A percentile compares a stretch with the other conserved stretches of the same genome.
Conservation (phyloP, 2,329 filamentous ascomycete genomes). For the Mollisiaceae sp. region DNA sequence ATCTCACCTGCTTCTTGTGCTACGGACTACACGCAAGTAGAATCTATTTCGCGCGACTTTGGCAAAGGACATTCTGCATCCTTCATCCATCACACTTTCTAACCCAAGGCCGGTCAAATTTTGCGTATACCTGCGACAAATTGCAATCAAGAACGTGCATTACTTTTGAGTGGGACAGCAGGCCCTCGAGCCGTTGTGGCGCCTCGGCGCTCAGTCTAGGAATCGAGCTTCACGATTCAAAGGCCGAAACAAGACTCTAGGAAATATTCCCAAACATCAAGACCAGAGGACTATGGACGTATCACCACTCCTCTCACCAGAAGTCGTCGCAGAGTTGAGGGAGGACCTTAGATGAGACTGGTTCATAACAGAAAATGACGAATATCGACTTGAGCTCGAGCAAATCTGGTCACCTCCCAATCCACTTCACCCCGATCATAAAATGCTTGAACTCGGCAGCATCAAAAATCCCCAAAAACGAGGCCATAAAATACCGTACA, state of each 20-base stretch:
- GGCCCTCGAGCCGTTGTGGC: slow-evolving; percentile 22
- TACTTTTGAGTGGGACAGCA: slow-evolving; percentile 24
- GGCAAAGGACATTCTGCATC: slow-evolving; percentile 29
- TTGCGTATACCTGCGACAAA: slow-evolving; percentile 27
- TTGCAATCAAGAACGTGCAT: slow-evolving; percentile 26
- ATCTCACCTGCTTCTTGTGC: slow-evolving; percentile 27
- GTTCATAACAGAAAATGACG: slow-evolving; percentile 27
- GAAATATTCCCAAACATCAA: slow-evolving; percentile 27
- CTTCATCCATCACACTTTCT: slow-evolving; percentile 28
- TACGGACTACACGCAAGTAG: slow-evolving; percentile 26
- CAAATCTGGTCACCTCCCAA: slow-evolving; percentile 31
- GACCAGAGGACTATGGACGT: slow-evolving; percentile 28
- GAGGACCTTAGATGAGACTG: slow-evolving; percentile 29
- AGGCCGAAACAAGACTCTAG: slow-evolving; percentile 25
- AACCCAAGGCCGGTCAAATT: slow-evolving; percentile 24
- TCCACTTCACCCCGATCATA: slow-evolving; percentile 26
- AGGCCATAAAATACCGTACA: slow-evolving; percentile 26
- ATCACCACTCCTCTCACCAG: slow-evolving; percentile 32
- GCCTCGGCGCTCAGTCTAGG: slow-evolving; percentile 26
- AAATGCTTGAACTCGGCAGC: slow-evolving; percentile 29
- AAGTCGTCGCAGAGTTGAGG: slow-evolving; percentile 30
- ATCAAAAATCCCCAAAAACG: slow-evolving; percentile 28
- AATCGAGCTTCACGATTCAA: slow-evolving; percentile 24
- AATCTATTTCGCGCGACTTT: slow-evolving; percentile 29
- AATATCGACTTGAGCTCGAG: slow-evolving; percentile 33